Evolutionary conservation across 805 yeast species (phyloP).

Genomic region (Myxozyma neglecta): DNA sequence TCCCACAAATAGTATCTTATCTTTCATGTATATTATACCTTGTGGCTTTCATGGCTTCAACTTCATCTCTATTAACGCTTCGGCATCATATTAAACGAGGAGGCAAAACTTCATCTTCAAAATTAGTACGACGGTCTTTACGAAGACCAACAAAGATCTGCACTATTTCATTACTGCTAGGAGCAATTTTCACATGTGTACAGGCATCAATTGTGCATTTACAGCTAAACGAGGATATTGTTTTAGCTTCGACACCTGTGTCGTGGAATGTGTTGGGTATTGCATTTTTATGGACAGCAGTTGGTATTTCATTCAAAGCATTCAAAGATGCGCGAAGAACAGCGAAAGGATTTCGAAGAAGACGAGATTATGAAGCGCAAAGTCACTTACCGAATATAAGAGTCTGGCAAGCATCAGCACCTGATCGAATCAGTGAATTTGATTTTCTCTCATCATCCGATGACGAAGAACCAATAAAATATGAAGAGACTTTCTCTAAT

Average conservation of each 20-base stretch:
- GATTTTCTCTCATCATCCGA: no score
- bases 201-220: not conserved
- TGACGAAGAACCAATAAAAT: no score
- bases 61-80: not conserved
- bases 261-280: not conserved
- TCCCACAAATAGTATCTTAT: conserved; percentile 14
- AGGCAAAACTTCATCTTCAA: not conserved
- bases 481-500: no score
- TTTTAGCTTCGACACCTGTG: conserved; percentile 8
- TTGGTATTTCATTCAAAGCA: not conserved
- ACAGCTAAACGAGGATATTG: conserved; percentile 14
- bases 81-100: not conserved
- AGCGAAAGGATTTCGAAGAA: no score
- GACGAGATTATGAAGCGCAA: no score
- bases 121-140: not conserved
- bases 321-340: no score
- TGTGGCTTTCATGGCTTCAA: conserved; percentile 10
- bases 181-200: not conserved
- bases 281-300: not conserved
- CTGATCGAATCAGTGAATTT: no score
- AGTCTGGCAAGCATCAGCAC: no score
- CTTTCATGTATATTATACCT: conserved; percentile 7
- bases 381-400: no score
- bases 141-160: conserved; percentile 1
- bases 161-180: conserved; percentile 7